Percentiles rank a stretch among this genome's conserved stretches.
Conservation (phyloP, 805 yeast genomes). For the Metschnikowia hibisci region DNA sequence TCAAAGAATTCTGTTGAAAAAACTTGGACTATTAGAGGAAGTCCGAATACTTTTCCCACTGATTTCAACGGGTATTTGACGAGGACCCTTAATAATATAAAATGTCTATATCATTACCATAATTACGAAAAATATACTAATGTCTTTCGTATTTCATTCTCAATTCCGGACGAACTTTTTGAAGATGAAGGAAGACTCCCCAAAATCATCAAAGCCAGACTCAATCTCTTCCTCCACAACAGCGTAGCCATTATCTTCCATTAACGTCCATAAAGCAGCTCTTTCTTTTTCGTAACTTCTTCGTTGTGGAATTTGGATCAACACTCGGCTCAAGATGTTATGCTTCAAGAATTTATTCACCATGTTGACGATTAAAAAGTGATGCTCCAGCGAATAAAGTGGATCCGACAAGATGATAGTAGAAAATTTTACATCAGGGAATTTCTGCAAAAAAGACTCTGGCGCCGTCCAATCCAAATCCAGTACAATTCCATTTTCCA, state of each 20-base stretch:
- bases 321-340: conserved; percentile 39
- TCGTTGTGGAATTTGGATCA: conserved; percentile 77
- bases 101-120: too few relatives aligned
- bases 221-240: conserved; percentile 43
- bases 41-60: too few relatives aligned
- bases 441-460: conserved; percentile 23
- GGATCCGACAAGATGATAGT: conserved; percentile 83
- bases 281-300: conserved; percentile 64
- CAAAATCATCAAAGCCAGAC: conserved; percentile 83
- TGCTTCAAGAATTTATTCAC: conserved; percentile 43
- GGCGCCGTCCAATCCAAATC: conserved; percentile 82
- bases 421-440: conserved; percentile 38
- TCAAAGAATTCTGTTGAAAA: too few relatives aligned
- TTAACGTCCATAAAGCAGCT: conserved; percentile 50
- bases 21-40: too few relatives aligned
- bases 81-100: too few relatives aligned
- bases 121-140: too few relatives aligned
- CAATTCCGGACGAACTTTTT: conserved; percentile 22
- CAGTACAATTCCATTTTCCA: conserved; percentile 32
- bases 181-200: conserved; percentile 58
- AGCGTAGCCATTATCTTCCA: conserved; percentile 36
- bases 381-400: conserved; percentile 79
- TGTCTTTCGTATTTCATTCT: too few relatives aligned
- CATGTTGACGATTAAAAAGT: conserved; percentile 64
- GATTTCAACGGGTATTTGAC: too few relatives aligned